Base-by-base conservation (phyloP, 345 rosid species). In the Rubroshorea leprosula region DNA sequence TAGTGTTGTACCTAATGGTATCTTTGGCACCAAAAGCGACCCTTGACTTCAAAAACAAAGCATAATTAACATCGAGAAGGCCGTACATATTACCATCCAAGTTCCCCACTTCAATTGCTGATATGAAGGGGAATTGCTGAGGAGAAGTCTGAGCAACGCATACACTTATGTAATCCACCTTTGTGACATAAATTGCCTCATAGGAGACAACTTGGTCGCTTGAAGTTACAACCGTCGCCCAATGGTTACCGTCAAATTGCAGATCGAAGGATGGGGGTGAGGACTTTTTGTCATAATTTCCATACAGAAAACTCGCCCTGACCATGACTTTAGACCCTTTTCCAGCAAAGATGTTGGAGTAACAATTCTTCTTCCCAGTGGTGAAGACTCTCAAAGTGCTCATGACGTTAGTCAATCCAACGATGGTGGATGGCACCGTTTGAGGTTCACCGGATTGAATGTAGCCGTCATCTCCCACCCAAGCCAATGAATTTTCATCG, bases 211-310 rank as follows among this genome's bases (percentile, higher is more conserved):
- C 20, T 23, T 8, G 29, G 51, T 68, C 62, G 11, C 49, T 29
- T 8, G 68, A 51, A 20, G 81, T 74, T 60, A 41, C 63, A 20
- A 80, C 79, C 0, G 69, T 66, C 21, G 7, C 43, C 81, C 77
- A 79, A 10, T 47, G 29, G 23, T 69, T 74, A 9, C 79, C 84
- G 21, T 76, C 79, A 39, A 71, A 61, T 8, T 65, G 73, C 6
- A 79, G 62, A 26, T 61, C 78, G 22, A 79, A 79, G 1, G 55
- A 46, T 0, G 77, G 75, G 11, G 84, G 81, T 18, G 71, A 29
- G 23, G 68, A 68, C 29, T 73, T 71, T 8, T 47, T 5, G 66
- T 79, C 84, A 17, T 79, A 76, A 44, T 79, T 71, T 15, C 79
- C 77, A 16, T 79, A 76, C 24, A 45, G 68, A 51, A 73, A 79